Evolutionary conservation across 139 green algal genomes (phyloP), one percentile per base, ranked within the genome.

Genomic region (Chlorella sp.): DNA sequence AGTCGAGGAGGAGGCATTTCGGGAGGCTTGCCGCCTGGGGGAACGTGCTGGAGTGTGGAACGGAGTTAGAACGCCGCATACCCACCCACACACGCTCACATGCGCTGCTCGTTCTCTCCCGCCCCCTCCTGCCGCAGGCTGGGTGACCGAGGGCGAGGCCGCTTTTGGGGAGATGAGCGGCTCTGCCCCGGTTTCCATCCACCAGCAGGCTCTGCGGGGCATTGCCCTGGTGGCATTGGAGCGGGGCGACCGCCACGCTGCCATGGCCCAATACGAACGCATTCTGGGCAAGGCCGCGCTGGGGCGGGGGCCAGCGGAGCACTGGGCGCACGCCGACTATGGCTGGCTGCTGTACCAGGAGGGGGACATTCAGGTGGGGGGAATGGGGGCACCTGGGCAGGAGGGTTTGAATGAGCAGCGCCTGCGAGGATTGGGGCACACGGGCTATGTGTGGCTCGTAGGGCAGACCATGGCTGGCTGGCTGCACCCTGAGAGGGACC

Each of bases 241-340:
- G 66, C 84, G 84, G 60, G 84, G 84, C 2, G 84, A 88, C 68
- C 28, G 53, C 28, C 64, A 2, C 36, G 84, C 66, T 5, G 84
- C 84, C 84, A 88, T 88, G 84, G 84, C 84, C 12, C 92, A 95
- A 86, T 97, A 97, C 76, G 96, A 97, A 80, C 93, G 93, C 82
- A 95, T 97, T 68, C 94, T 98, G 85, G 95, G 95, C 36, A 95
- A 95, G 83, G 91, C 93, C 18, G 91, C 94, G 34, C 91, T 96
- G 71, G 94, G 94, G 5, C 90, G 91, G 4, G 94, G 94, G 3
- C 91, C 93, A 5, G 93, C 91, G 22, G 95, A 96, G 91, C 95
- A 95, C 85, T 98, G 96, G 96, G 95, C 96, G 7, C 92, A 95
- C 37, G 93, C 92, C 37, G 95, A 97, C 91, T 97, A 97, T 40